Percentiles rank a stretch among this genome's conserved stretches.
These are phyloP conservation scores for Prunus fruticosa DNA, from an alignment of 306 rosid genomes.

Conservation along the genomic window DNA sequence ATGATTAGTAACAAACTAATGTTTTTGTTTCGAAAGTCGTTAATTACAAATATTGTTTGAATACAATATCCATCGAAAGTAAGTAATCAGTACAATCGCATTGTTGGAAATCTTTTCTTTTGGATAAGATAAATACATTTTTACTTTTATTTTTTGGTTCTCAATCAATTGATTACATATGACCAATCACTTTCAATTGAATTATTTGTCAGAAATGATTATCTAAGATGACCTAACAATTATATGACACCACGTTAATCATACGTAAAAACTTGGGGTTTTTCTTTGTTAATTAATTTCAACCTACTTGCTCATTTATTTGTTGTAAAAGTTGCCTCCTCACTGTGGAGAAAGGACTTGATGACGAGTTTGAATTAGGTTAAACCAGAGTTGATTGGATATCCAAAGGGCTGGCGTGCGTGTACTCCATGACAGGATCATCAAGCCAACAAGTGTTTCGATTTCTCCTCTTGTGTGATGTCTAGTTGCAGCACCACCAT, in stretches of 20 bases:
- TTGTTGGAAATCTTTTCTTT: too few species aligned
- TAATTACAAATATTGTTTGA: too few species aligned
- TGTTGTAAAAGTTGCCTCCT: slow-evolving; percentile 7
- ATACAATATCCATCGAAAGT: too few species aligned
- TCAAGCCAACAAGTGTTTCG: slow-evolving; percentile 33
- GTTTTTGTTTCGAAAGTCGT: too few species aligned
- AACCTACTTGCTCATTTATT: neutral
- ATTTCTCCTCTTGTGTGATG: slow-evolving; percentile 36
- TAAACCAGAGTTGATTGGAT: slow-evolving; percentile 12
- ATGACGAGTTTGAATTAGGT: slow-evolving; percentile 26
- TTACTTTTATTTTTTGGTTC: too few species aligned
- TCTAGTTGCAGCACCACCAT: slow-evolving; percentile 39
- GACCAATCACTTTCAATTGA: neutral
- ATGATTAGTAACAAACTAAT: too few species aligned
- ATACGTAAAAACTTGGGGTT: neutral
- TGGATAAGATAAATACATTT: too few species aligned
- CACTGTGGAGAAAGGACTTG: neutral
- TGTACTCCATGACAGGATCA: slow-evolving; percentile 44
- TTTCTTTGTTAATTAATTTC: neutral
- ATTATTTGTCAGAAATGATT: neutral
- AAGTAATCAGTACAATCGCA: too few species aligned
- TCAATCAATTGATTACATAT: too few species aligned
- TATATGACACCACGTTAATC: neutral
- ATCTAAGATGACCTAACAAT: neutral
- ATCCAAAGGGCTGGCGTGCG: slow-evolving; percentile 33